These are phyloP conservation scores for Peltaster fructicola DNA, from an alignment of 2,329 filamentous ascomycete species.

Conservation along the genomic window DNA sequence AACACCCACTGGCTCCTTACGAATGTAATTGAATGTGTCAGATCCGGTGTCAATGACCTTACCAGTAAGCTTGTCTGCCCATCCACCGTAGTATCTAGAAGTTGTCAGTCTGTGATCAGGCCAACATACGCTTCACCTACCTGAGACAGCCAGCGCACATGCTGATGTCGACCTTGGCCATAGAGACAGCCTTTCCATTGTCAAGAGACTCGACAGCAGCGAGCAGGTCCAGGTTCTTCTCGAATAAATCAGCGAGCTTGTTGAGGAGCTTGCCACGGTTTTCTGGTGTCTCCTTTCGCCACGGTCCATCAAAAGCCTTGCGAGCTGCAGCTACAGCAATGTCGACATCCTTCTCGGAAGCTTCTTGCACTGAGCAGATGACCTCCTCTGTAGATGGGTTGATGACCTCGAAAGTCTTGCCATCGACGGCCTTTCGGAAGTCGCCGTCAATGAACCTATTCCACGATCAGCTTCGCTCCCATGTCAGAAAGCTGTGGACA, in stretches of 20 bases:
- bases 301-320: constrained; percentile 58
- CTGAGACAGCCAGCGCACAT: constrained; percentile 53
- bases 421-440: constrained; percentile 66
- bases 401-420: constrained; percentile 82
- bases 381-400: constrained; percentile 75
- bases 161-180: constrained; percentile 59
- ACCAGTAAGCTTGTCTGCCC: constrained; percentile 77
- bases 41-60: constrained; percentile 67
- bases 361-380: constrained; percentile 69
- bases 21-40: constrained; percentile 71
- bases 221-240: constrained; percentile 60
- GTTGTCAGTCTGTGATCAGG: too few species aligned
- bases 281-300: constrained; percentile 54
- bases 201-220: constrained; percentile 74
- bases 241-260: constrained; percentile 64
- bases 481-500: constrained; percentile 34
- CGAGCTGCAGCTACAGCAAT: constrained; percentile 71
- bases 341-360: constrained; percentile 69
- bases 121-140: too few species aligned
- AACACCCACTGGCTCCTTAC: constrained; percentile 48
- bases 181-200: constrained; percentile 65
- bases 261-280: constrained; percentile 50
- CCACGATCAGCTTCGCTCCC: constrained; percentile 2
- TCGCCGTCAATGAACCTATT: constrained; percentile 81
- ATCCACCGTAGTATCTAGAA: constrained; percentile 85